A percentile compares a stretch with the other conserved stretches of the same genome.
These are phyloP conservation scores for Alnus rubra DNA, from an alignment of 306 rosid genomes.

Conservation along the genomic window DNA sequence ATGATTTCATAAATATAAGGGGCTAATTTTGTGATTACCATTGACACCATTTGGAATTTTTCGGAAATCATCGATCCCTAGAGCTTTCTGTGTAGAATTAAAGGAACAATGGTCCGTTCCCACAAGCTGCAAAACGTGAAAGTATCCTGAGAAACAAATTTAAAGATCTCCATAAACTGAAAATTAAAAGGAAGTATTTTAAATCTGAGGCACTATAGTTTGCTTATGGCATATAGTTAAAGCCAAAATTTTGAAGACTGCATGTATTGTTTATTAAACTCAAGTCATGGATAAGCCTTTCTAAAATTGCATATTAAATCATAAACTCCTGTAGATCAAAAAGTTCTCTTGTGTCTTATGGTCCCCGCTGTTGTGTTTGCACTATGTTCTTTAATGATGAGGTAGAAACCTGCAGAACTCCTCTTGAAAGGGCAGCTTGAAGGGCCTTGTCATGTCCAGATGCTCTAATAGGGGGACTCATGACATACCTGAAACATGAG, in stretches of 20 bases:
- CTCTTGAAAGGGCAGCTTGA: conserved; percentile 84
- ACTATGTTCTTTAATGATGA: not conserved
- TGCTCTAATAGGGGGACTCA: conserved; percentile 93
- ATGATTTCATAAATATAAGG: not conserved
- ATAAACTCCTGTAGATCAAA: not conserved
- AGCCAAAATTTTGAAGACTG: not conserved
- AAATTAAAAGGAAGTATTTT: conserved; percentile 2
- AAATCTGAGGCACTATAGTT: conserved; percentile 2
- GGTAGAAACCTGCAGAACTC: conserved; percentile 74
- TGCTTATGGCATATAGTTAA: not conserved
- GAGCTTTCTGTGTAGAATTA: conserved; percentile 84
- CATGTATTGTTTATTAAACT: not conserved
- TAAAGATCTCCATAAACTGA: conserved; percentile 11
- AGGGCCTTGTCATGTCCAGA: conserved; percentile 87
- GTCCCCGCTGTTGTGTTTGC: conserved; percentile 10
- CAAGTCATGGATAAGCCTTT: not conserved
- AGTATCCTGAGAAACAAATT: conserved; percentile 23
- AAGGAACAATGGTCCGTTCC: conserved; percentile 89
- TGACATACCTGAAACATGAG: conserved; percentile 75
- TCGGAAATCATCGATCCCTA: conserved; percentile 86
- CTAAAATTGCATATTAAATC: not conserved
- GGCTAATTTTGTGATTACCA: conserved; percentile 52
- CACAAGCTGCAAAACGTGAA: conserved; percentile 70
- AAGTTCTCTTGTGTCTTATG: not conserved
- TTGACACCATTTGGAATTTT: conserved; percentile 94